Conservation (phyloP, 2,329 filamentous ascomycete species). For the Ophiostoma triangulosporum region DNA sequence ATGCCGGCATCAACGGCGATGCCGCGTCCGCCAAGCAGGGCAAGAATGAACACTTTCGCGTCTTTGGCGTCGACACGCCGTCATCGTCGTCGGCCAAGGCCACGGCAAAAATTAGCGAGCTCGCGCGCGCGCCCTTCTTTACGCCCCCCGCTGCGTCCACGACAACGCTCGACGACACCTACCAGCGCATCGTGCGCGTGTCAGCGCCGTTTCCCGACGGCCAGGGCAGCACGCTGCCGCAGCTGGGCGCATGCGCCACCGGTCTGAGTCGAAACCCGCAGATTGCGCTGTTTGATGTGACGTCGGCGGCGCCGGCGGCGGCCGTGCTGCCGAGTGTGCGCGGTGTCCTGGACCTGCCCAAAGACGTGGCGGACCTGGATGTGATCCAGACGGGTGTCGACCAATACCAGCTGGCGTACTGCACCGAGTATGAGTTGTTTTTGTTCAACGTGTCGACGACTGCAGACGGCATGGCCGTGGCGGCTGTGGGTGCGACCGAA, state of each 20-base stretch:
- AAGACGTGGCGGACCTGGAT: conserved; percentile 57
- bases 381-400: conserved; percentile 48
- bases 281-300: conserved; percentile 66
- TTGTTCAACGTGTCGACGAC: conserved; percentile 41
- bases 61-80: conserved; percentile 46
- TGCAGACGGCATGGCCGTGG: conserved; percentile 26
- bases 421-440: conserved; percentile 62
- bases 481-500: no score
- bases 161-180: conserved; percentile 25
- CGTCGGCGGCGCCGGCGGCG: conserved; percentile 13
- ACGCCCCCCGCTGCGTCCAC: conserved; percentile 12
- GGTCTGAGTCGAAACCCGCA: conserved; percentile 61
- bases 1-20: conserved; percentile 77
- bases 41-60: conserved; percentile 72
- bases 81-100: conserved; percentile 20
- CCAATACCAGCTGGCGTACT: conserved; percentile 63
- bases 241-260: conserved; percentile 67
- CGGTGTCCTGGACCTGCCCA: conserved; percentile 35
- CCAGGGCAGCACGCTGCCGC: conserved; percentile 26
- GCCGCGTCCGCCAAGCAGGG: conserved; percentile 57
- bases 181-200: conserved; percentile 46
- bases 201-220: conserved; percentile 33
- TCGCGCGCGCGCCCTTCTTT: conserved; percentile 41
- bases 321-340: conserved; percentile 27
- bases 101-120: conserved; percentile 33